Base-by-base conservation (phyloP, 768 basidiomycete species). In the Botryobasidium botryosum region DNA sequence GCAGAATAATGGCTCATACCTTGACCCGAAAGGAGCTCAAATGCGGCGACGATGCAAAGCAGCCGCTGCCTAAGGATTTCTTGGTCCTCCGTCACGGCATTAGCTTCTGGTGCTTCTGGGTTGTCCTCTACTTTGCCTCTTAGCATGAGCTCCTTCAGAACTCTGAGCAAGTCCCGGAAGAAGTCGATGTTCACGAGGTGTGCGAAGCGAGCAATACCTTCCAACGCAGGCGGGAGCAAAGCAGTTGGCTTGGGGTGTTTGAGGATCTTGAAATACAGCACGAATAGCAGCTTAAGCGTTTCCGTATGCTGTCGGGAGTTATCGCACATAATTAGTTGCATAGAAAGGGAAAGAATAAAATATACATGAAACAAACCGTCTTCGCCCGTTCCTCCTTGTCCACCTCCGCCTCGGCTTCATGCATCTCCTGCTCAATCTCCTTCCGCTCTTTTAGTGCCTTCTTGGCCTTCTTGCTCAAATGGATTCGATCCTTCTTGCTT, bases 131-230 rank as follows among this genome's bases (percentile, higher is more conserved):
- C 6, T 48, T 42, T 15, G 20, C 17, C 33, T 49, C 73, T 74
- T 42, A 65, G 56, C 54, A 91, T 74, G 47, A 91, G 71, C 47
- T 69, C 70, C 62, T 83, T 83, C 27, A 99, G 67, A 4, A 90
- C 85, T 44, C 74, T 68, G 67, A 99, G 71, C 38, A 99, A 68
- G 63, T 99, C 94, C 56, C 80, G 79, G 74, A 97, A 99, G 64
- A 99, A 97, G 60, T 99, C 91, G 53, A 97, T 74, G 61, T 94
- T 99, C 60, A 99, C 88, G 47, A 96, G 74, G 59, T 97, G 94
- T 1, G 92, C 81, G 57, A 86, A 97, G 63, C 76, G 79, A 2
- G 90, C 77, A 54, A 97, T 82, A 50, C 94, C 94, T 55, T 81
- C 78, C 51, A 99, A 68, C 35, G 90, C 91, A 26, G 82, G 73